These are phyloP conservation scores for Pyricularia grisea DNA, from an alignment of 2,329 filamentous ascomycete genomes.

Conservation along the genomic window DNA sequence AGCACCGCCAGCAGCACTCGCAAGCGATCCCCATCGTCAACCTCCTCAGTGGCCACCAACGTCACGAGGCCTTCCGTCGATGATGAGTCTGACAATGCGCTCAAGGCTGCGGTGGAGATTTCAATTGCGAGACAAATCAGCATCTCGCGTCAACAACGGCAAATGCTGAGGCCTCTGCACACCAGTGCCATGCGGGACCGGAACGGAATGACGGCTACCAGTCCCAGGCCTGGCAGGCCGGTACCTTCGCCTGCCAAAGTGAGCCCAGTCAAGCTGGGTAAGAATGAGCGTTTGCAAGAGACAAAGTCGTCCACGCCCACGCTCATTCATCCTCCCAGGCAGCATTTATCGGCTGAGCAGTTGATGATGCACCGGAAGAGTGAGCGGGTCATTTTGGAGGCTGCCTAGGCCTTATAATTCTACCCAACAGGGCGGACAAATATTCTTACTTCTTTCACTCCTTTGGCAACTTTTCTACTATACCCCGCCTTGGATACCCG, in stretches of 20 bases:
- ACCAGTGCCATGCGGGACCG: conserved; percentile 12
- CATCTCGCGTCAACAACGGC: conserved; percentile 51
- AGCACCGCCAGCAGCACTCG: conserved; percentile 13
- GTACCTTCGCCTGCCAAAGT: conserved; percentile 4
- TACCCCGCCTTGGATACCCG: not conserved
- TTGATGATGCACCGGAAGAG: conserved; percentile 37
- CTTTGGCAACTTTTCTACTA: not conserved
- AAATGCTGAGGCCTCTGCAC: conserved; percentile 45
- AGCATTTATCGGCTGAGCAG: conserved; percentile 16
- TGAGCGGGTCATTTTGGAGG: conserved; percentile 43
- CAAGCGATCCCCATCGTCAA: conserved; percentile 15
- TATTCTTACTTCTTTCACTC: not conserved
- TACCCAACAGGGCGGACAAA: not conserved
- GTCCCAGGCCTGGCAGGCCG: conserved; percentile 13
- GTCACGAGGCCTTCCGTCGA: conserved; percentile 22
- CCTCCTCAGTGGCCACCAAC: conserved; percentile 23
- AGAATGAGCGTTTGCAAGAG: conserved; percentile 25
- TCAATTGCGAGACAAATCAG: conserved; percentile 62
- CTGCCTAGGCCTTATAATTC: conserved; percentile 17
- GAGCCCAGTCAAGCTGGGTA: conserved; percentile 14
- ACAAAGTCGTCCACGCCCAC: conserved; percentile 35
- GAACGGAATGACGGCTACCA: conserved; percentile 12
- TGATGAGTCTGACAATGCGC: conserved; percentile 30
- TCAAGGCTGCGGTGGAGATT: conserved; percentile 50
- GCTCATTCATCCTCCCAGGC: conserved; percentile 27